Evolutionary conservation across 345 rosid species (phyloP).

Genomic region (Tarenaya hassleriana): DNA sequence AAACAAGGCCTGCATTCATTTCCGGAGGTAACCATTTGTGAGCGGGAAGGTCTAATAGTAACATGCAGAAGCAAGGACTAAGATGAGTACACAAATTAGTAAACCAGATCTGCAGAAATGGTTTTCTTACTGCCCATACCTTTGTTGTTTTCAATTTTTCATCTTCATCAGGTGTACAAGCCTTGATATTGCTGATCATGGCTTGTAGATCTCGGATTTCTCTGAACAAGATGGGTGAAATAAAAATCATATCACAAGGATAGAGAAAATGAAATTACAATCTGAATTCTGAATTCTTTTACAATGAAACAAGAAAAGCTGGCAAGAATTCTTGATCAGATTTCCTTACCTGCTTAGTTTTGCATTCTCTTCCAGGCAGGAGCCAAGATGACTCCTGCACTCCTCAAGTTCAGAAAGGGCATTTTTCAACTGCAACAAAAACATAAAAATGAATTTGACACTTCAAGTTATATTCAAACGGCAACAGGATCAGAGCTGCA

Average conservation of each 20-base stretch:
- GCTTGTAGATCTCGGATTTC: constrained; percentile 51
- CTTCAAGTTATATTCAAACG: constrained; percentile 14
- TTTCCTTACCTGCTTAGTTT: constrained; percentile 57
- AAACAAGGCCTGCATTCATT: constrained; percentile 29
- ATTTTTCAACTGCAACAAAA: constrained; percentile 47
- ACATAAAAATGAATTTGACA: constrained; percentile 17
- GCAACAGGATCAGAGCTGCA: constrained; percentile 17
- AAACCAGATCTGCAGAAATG: too few relatives aligned
- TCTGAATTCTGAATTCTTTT: too few relatives aligned
- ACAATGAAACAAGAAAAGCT: constrained; percentile 12
- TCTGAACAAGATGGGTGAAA: constrained; percentile 42
- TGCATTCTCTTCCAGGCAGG: constrained; percentile 77
- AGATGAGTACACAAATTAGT: constrained; percentile 15
- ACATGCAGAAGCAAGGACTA: constrained; percentile 12
- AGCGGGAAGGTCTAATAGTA: constrained; percentile 14
- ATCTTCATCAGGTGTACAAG: constrained; percentile 31
- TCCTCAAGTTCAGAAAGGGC: constrained; percentile 57
- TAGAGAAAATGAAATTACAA: constrained; percentile 21
- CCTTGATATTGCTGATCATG: constrained; percentile 37
- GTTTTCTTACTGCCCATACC: constrained; percentile 29
- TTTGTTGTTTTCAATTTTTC: constrained; percentile 21
- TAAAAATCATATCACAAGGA: constrained; percentile 15
- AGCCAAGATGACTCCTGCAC: constrained; percentile 54
- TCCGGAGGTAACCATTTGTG: constrained; percentile 12
- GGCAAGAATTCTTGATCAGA: constrained; percentile 23